phyloP scores from a whole-genome alignment of 179 eudicot species.

The Patellifolia procumbens region DNA sequence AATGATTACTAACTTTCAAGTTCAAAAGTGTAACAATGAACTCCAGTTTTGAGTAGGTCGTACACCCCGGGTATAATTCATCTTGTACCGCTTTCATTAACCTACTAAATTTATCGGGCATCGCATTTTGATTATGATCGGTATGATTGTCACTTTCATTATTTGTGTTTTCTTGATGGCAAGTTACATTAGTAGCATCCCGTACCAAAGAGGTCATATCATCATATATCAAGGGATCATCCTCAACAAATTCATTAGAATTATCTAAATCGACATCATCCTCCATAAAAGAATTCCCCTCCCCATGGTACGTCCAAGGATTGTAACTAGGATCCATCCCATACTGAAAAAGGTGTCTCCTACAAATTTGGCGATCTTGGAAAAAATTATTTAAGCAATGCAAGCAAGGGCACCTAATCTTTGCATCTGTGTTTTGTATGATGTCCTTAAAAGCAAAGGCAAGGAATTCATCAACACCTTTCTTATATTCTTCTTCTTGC shows the following conservation, averaged over 20 bases:
- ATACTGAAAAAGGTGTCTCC: background rate
- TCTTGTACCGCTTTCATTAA: background rate
- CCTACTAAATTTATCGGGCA: background rate
- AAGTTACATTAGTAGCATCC: background rate
- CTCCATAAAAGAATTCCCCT: background rate
- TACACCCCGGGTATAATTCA: background rate
- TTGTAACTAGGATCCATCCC: background rate
- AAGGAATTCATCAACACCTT: too few relatives aligned
- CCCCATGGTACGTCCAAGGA: background rate
- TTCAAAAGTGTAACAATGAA: conserved; percentile 1
- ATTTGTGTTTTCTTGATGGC: too few relatives aligned
- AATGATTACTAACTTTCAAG: background rate
- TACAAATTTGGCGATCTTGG: background rate
- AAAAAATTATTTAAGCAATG: background rate
- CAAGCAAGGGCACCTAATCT: background rate
- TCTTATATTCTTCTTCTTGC: too few relatives aligned
- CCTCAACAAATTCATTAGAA: too few relatives aligned
- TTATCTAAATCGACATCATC: too few relatives aligned
- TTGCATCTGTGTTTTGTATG: background rate
- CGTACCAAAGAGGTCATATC: background rate
- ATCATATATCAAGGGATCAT: background rate
- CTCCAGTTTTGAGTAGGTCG: background rate
- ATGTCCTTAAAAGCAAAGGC: background rate
- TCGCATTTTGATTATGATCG: background rate
- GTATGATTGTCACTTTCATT: too few relatives aligned